A percentile compares a stretch with the other conserved stretches of the same genome.
Evolutionary conservation across 345 rosid genomes (phyloP).

Genomic region (Theobroma cacao): DNA sequence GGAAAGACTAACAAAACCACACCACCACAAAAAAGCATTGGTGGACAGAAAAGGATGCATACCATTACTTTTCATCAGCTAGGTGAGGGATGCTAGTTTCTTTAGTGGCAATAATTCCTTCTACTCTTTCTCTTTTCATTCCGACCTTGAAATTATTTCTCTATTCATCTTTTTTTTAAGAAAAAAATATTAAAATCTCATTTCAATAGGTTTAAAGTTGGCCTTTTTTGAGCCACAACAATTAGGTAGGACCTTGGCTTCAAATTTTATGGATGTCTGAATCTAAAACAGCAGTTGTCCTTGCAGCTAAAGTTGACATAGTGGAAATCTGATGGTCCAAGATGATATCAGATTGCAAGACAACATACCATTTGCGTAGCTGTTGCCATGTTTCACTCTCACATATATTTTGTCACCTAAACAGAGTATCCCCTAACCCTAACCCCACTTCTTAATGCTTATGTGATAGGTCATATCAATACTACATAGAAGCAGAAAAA

Average conservation of each 20-base stretch:
- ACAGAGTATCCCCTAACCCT: neutral
- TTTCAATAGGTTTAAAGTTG: neutral
- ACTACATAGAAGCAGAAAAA: neutral
- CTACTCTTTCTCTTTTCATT: neutral
- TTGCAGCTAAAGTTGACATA: neutral
- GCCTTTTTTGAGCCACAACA: neutral
- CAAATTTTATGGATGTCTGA: conserved; percentile 4
- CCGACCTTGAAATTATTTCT: neutral
- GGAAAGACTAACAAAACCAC: neutral
- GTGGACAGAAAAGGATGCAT: conserved; percentile 17
- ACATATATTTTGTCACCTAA: neutral
- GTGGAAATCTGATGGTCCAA: conserved; percentile 9
- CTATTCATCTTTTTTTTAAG: neutral
- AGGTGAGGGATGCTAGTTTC: conserved; percentile 17
- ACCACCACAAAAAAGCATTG: conserved; percentile 6
- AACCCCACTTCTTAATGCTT: neutral
- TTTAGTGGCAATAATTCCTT: conserved; percentile 28
- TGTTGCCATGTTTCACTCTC: neutral
- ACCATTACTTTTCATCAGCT: neutral
- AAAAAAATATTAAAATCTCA: too few relatives aligned
- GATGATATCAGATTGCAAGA: conserved; percentile 1
- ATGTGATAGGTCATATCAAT: neutral
- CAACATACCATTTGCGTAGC: conserved; percentile 11
- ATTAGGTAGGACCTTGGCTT: conserved; percentile 6
- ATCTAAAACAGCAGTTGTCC: conserved; percentile 5